These are phyloP conservation scores for Fereydounia khargensis DNA, from an alignment of 1,284 basidiomycete genomes.

Conservation along the genomic window DNA sequence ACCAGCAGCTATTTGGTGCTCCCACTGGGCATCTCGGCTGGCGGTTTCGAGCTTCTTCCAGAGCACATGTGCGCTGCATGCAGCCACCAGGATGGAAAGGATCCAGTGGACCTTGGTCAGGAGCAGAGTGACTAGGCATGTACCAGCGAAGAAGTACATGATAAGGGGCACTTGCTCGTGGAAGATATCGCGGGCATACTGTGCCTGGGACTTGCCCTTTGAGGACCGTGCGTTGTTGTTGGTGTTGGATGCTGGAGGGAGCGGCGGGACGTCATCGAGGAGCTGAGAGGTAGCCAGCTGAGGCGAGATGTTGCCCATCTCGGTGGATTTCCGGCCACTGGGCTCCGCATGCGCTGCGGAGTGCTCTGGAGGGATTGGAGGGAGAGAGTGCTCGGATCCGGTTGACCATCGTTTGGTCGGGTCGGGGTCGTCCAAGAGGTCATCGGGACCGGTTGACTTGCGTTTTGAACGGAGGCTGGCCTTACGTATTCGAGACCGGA, in stretches of 20 bases:
- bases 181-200: too few relatives aligned
- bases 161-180: constrained; percentile 30
- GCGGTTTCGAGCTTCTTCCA: constrained; percentile 20
- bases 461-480: constrained; percentile 7
- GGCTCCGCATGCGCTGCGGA: neutral
- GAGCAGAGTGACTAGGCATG: constrained; percentile 19
- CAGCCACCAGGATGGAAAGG: constrained; percentile 11
- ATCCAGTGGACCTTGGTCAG: constrained; percentile 21
- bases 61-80: constrained; percentile 22
- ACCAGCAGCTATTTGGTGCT: constrained; percentile 19
- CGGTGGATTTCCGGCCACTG: neutral
- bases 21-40: constrained; percentile 27
- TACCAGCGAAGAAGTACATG: constrained; percentile 34
- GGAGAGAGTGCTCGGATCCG: constrained; percentile 12
- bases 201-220: too few relatives aligned
- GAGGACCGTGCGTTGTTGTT: too few relatives aligned
- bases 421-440: constrained; percentile 2
- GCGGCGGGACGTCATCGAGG: too few relatives aligned
- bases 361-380: constrained; percentile 13
- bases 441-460: neutral
- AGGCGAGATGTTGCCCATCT: too few relatives aligned
- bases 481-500: constrained; percentile 16
- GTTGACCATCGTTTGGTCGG: constrained; percentile 13
- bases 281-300: too few relatives aligned
- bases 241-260: too few relatives aligned